Conservation (phyloP, 176 grass and related monocot species). For the Ensete glaucum region DNA sequence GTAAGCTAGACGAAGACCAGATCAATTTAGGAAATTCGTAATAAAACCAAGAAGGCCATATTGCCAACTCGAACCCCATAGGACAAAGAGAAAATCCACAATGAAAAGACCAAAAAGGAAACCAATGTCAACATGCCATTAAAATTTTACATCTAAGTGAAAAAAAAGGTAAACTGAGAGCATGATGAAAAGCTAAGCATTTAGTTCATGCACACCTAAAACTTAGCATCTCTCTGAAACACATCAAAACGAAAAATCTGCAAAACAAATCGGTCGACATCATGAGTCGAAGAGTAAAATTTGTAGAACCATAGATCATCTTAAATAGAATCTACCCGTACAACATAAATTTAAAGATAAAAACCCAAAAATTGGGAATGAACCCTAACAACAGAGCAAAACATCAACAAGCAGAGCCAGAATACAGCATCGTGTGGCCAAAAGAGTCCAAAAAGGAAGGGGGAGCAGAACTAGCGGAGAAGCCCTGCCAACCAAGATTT, state of each 20-base stretch:
- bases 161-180: too few relatives aligned
- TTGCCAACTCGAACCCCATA: neutral
- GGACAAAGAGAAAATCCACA: neutral
- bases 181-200: neutral
- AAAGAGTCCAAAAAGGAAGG: neutral
- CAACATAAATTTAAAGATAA: neutral
- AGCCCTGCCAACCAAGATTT: neutral
- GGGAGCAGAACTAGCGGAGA: neutral
- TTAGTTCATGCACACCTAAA: neutral
- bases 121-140: neutral
- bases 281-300: neutral
- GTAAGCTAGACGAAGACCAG: too few relatives aligned
- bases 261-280: neutral
- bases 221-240: neutral
- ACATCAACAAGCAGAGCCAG: neutral
- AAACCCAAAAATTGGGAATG: neutral
- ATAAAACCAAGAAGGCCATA: neutral
- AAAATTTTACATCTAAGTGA: neutral
- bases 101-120: neutral
- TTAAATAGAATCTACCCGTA: neutral
- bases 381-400: constrained; percentile 4
- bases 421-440: too few relatives aligned
- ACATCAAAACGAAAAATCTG: neutral
- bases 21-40: neutral
- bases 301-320: neutral